Evolutionary conservation across 176 grass and related monocot genomes (phyloP).

Genomic region (Oryza nivara): DNA sequence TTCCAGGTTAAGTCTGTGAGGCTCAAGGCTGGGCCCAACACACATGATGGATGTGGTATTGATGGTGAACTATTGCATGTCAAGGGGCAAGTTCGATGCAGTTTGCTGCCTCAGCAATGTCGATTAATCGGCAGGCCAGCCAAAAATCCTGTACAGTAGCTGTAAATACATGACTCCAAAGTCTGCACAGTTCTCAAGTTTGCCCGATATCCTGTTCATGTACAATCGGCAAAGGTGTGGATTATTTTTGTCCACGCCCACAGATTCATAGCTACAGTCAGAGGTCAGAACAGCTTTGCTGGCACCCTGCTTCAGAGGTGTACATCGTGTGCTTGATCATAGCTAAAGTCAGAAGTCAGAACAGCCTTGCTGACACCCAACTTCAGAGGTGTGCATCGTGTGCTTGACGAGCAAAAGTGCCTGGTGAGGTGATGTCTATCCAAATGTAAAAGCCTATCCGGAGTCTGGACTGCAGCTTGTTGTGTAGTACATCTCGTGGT

Average conservation of each 20-base stretch:
- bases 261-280: conserved; percentile 26
- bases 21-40: conserved; percentile 76
- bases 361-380: conserved; percentile 39
- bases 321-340: conserved; percentile 33
- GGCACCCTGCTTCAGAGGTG: conserved; percentile 15
- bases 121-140: conserved; percentile 74
- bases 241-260: conserved; percentile 35
- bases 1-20: conserved; percentile 91
- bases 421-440: conserved; percentile 46
- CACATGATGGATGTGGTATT: conserved; percentile 87
- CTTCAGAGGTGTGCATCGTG: conserved; percentile 34
- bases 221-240: conserved; percentile 38
- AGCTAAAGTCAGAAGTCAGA: conserved; percentile 31
- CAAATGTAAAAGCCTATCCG: conserved; percentile 51
- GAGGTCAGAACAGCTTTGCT: conserved; percentile 41
- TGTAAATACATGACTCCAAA: conserved; percentile 52
- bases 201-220: conserved; percentile 30
- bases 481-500: conserved; percentile 33
- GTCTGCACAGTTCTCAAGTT: conserved; percentile 14
- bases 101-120: conserved; percentile 89
- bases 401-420: conserved; percentile 36
- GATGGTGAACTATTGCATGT: conserved; percentile 83
- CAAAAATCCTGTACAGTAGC: conserved; percentile 58
- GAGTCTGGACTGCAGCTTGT: conserved; percentile 18
- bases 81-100: conserved; percentile 86